Percentiles rank a stretch among this genome's conserved stretches.
phyloP scores from a whole-genome alignment of 495 filamentous ascomycete genomes.

The Symbiotaphrina buchneri region DNA sequence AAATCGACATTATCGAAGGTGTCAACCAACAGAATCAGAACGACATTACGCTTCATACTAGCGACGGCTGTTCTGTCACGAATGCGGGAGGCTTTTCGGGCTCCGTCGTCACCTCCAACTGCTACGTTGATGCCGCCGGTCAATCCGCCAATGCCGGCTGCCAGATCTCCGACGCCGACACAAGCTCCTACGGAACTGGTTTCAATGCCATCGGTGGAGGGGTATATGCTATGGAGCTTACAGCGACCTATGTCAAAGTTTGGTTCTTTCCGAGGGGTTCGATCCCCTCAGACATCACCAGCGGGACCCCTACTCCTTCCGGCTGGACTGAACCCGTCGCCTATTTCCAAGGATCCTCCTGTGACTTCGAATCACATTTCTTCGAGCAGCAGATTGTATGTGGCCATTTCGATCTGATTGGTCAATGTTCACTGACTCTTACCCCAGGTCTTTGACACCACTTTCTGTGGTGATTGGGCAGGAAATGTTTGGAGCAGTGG shows the following conservation, averaged over 20 bases:
- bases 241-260: constrained; percentile 35
- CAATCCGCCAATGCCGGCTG: constrained; percentile 9
- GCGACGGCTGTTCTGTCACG: constrained; percentile 33
- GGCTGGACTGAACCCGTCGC: constrained; percentile 47
- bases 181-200: constrained; percentile 34
- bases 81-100: constrained; percentile 24
- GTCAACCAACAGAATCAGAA: constrained; percentile 46
- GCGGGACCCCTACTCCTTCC: constrained; percentile 32
- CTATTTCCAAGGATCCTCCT: constrained; percentile 35
- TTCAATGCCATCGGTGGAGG: constrained; percentile 63
- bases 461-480: constrained; percentile 87
- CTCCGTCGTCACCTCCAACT: constrained; percentile 34
- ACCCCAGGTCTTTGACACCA: too few species aligned
- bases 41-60: constrained; percentile 56
- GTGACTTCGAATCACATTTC: constrained; percentile 46
- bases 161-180: constrained; percentile 14
- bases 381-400: constrained; percentile 38
- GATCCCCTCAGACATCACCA: constrained; percentile 33
- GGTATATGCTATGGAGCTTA: constrained; percentile 65
- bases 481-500: constrained; percentile 29
- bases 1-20: constrained; percentile 86
- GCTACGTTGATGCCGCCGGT: constrained; percentile 8
- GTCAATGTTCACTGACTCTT: too few species aligned
- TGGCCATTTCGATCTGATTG: too few species aligned
- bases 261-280: constrained; percentile 54